A percentile compares a stretch with the other conserved stretches of the same genome.
phyloP scores from a whole-genome alignment of 805 yeast genomes.

The Candida glaebosa region DNA sequence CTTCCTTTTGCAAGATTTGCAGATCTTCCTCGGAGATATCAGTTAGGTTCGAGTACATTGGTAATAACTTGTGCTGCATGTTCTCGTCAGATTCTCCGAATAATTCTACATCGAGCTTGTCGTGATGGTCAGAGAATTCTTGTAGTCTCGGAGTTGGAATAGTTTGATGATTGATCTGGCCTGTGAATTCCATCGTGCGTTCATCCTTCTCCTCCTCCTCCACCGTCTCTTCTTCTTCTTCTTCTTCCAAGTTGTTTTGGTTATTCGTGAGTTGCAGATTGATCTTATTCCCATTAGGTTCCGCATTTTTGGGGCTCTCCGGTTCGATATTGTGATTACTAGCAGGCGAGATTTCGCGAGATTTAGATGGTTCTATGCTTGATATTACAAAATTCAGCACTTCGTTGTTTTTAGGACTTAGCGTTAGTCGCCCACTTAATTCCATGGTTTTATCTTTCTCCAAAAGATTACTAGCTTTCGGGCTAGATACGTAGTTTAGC shows the following conservation, averaged over 20 bases:
- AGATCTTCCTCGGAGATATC: conserved; percentile 1
- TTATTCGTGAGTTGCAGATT: background rate
- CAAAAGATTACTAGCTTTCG: background rate
- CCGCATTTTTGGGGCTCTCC: background rate
- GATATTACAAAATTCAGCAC: background rate
- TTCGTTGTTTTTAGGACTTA: background rate
- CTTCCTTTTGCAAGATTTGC: background rate
- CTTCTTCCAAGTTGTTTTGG: background rate
- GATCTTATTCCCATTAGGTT: background rate
- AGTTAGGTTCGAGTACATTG: background rate
- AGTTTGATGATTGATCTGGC: conserved; percentile 9
- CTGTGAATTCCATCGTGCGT: conserved; percentile 33
- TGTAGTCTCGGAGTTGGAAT: background rate
- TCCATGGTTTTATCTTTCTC: background rate
- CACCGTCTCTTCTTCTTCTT: conserved; percentile 3
- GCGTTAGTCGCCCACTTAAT: background rate
- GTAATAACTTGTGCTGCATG: background rate
- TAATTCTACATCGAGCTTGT: background rate
- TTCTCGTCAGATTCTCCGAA: background rate
- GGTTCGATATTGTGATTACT: background rate
- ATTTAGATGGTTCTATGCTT: background rate
- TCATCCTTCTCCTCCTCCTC: conserved; percentile 18
- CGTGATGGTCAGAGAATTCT: background rate
- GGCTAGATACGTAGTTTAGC: background rate
- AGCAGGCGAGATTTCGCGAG: background rate